Evolutionary conservation across 2,329 filamentous ascomycete species (phyloP), one percentile per base, ranked within the genome.

Genomic region (Akanthomyces lecanii): DNA sequence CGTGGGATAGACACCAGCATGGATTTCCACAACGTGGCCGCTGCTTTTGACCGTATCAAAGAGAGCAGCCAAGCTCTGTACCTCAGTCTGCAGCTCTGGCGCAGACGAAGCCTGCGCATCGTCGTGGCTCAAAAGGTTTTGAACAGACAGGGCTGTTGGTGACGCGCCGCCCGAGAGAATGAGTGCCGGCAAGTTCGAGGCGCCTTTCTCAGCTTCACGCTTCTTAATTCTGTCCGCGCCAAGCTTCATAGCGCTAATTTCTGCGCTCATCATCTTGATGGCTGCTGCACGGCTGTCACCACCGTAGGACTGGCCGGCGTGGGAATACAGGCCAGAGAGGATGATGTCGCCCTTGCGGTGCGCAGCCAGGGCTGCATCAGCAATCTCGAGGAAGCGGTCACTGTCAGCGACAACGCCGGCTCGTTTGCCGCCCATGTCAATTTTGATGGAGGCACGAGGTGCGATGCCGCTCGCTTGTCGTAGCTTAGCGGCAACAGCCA

Each of bases 1-100:
- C 3, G 87, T 79, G 0, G 90, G 85, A 71, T 93, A 94, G 2
- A 91, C 88, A 36, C 89, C 90, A 0, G 90, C 89, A 71, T 93
- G 90, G 2, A 92, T 78, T 71, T 92, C 90, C 30, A 92, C 79
- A 1, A 70, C 74, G 56, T 82, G 78, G 42, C 75, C 76, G 5
- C 72, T 69, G 61, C 66, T 70, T 58, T 69, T 76, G 63, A 79
- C 67, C 3, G 67, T 62, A 3, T 16, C 44, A 38, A 72, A 65
- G 7, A 72, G 61, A 8, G 58, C 42, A 1, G 68, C 64, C 12
- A 72, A 66, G 6, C 65, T 52, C 1, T 63, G 28, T 25, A 66
- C 66, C 23, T 69, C 68, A 12, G 57, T 30, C 45, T 63, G 62
- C 10, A 71, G 61, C 47, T 69, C 69, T 5, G 66, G 64, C 2